Evolutionary conservation across 2,329 filamentous ascomycete species (phyloP).

Genomic region (Teratosphaeria gauchensis): DNA sequence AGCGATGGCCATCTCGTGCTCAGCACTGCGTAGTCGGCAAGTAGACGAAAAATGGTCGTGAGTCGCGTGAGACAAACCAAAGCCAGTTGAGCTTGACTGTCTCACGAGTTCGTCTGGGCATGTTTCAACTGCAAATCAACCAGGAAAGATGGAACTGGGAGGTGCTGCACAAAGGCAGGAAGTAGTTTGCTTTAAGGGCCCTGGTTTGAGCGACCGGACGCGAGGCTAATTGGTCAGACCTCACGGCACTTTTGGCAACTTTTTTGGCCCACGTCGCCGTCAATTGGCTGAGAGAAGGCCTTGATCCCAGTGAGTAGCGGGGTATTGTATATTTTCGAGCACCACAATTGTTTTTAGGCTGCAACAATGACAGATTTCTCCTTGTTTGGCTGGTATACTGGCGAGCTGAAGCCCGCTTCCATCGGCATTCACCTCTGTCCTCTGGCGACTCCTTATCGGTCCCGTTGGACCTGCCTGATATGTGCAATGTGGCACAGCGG

Average conservation of each 20-base stretch:
- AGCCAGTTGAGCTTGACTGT: neutral
- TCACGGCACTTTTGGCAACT: neutral
- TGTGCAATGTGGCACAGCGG: slow-evolving; percentile 10
- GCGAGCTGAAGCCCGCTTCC: no score
- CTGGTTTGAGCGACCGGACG: neutral
- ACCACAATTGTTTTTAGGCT: neutral
- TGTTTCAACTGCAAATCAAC: neutral
- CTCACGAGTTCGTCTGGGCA: neutral
- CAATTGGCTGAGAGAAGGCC: neutral
- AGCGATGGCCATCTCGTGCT: neutral
- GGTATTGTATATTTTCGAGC: neutral
- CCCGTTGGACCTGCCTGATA: neutral
- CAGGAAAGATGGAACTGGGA: neutral
- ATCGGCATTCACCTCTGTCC: no score
- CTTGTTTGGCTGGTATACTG: neutral
- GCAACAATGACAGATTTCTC: neutral
- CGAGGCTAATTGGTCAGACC: neutral
- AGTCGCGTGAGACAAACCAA: neutral
- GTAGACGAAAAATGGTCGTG: neutral
- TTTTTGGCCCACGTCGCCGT: neutral
- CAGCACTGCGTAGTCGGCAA: neutral
- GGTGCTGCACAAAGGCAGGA: neutral
- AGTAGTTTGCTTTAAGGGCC: neutral
- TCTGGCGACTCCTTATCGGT: neutral
- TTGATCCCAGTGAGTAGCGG: neutral